Evolutionary conservation across 768 basidiomycete species (phyloP).

Genomic region (Tricholomella constricta): DNA sequence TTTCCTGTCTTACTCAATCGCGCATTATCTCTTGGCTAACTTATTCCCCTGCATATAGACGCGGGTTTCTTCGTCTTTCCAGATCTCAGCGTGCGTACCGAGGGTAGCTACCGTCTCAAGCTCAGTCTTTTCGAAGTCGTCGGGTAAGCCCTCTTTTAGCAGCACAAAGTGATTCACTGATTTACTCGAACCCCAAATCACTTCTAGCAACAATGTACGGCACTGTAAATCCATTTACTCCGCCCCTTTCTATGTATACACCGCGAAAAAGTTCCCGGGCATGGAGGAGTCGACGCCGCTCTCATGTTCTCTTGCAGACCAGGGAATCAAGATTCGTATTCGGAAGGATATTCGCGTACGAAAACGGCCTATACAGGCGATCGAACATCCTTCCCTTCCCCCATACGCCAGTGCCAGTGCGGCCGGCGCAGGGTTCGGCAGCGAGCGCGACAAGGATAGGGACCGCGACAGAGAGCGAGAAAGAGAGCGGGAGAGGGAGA

Average conservation of each 20-base stretch:
- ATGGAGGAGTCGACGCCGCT: slow-evolving; percentile 94
- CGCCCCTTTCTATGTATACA: slow-evolving; percentile 90
- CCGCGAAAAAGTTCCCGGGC: slow-evolving; percentile 95
- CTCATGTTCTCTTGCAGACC: slow-evolving; percentile 90
- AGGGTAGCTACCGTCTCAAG: slow-evolving; percentile 83
- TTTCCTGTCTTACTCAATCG: no score
- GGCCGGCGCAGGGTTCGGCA: not conserved
- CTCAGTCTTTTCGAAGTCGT: slow-evolving; percentile 86
- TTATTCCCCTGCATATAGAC: slow-evolving; percentile 48
- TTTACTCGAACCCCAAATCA: not conserved
- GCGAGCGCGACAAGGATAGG: slow-evolving; percentile 29
- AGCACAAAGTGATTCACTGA: not conserved
- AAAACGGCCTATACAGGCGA: slow-evolving; percentile 58
- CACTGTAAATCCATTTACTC: slow-evolving; percentile 92
- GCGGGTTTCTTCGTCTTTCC: slow-evolving; percentile 98
- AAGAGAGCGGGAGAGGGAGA: slow-evolving; percentile 1
- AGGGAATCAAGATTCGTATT: slow-evolving; percentile 94
- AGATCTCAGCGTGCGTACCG: slow-evolving; percentile 88
- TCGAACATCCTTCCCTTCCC: slow-evolving; percentile 34
- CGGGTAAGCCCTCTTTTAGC: slow-evolving; percentile 52
- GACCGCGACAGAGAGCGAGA: slow-evolving; percentile 22
- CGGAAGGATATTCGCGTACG: slow-evolving; percentile 88
- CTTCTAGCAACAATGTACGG: slow-evolving; percentile 72
- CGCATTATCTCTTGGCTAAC: not conserved
- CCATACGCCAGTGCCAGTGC: slow-evolving; percentile 18